Percentiles rank a stretch among this genome's conserved stretches.
phyloP scores from a whole-genome alignment of 768 basidiomycete species.

The Hygrophorus pudorinus region DNA sequence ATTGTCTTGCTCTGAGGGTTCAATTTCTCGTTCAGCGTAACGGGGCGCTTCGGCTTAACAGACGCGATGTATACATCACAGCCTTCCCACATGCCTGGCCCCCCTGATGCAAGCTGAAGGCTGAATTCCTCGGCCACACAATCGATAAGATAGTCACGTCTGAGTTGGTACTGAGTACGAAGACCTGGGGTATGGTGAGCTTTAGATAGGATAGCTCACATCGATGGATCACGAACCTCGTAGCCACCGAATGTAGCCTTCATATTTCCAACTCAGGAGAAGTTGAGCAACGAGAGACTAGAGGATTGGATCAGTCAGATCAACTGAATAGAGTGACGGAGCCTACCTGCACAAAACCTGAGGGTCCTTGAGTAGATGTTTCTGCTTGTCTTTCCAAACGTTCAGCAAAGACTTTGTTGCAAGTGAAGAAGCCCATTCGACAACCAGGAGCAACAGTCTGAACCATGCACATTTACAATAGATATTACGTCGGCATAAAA shows the following conservation, averaged over 20 bases:
- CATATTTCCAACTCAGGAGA: slow-evolving; percentile 54
- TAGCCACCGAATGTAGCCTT: slow-evolving; percentile 73
- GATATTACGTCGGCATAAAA: background rate
- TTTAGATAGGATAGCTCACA: background rate
- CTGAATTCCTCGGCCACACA: slow-evolving; percentile 54
- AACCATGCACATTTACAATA: background rate
- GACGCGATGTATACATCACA: slow-evolving; percentile 37
- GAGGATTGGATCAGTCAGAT: slow-evolving; percentile 1
- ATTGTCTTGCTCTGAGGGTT: slow-evolving; percentile 20
- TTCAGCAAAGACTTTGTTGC: slow-evolving; percentile 67
- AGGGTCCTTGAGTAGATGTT: slow-evolving; percentile 57
- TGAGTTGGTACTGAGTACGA: slow-evolving; percentile 40
- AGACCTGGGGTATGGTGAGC: slow-evolving; percentile 27
- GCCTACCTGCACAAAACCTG: slow-evolving; percentile 57
- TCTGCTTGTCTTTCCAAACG: slow-evolving; percentile 62
- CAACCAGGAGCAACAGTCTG: slow-evolving; percentile 73
- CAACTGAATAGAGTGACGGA: background rate
- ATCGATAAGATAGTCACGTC: slow-evolving; percentile 60
- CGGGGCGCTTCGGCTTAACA: slow-evolving; percentile 19
- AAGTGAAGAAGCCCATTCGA: slow-evolving; percentile 74
- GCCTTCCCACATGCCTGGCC: slow-evolving; percentile 22
- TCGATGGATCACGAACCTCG: slow-evolving; percentile 32
- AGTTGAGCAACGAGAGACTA: slow-evolving; percentile 51
- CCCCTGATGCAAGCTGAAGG: slow-evolving; percentile 27
- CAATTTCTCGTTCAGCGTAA: slow-evolving; percentile 29